Conservation (phyloP, 805 yeast species). For the Candida taoyuanica region DNA sequence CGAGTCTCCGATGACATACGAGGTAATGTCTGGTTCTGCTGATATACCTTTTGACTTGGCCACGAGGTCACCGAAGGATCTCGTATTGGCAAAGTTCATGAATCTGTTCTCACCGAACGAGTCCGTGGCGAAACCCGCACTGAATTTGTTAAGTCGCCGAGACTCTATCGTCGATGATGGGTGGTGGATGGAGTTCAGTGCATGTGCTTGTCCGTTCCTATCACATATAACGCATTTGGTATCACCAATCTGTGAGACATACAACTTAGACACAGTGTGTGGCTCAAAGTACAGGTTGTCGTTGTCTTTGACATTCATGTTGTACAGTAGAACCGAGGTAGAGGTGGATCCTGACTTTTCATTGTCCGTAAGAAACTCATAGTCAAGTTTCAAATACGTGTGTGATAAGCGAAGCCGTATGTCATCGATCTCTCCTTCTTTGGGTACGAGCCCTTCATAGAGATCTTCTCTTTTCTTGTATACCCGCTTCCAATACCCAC, state of each 20-base stretch:
- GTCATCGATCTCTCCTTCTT: slow-evolving; percentile 42
- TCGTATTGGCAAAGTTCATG: slow-evolving; percentile 78
- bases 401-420: slow-evolving; percentile 56
- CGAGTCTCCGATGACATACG: slow-evolving; percentile 63
- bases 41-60: slow-evolving; percentile 82
- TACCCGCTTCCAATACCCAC: slow-evolving; percentile 83
- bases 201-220: slow-evolving; percentile 69
- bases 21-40: slow-evolving; percentile 86
- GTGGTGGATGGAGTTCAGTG: slow-evolving; percentile 78
- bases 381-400: slow-evolving; percentile 63
- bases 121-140: slow-evolving; percentile 67
- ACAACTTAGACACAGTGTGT: slow-evolving; percentile 58
- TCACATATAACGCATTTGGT: slow-evolving; percentile 86
- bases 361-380: slow-evolving; percentile 40
- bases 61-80: slow-evolving; percentile 85
- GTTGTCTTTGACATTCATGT: slow-evolving; percentile 31
- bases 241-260: slow-evolving; percentile 91
- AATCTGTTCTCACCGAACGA: slow-evolving; percentile 91
- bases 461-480: slow-evolving; percentile 39
- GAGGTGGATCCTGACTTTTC: slow-evolving; percentile 60
- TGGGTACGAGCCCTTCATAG: slow-evolving; percentile 31
- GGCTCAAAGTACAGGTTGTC: slow-evolving; percentile 43
- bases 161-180: slow-evolving; percentile 81
- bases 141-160: slow-evolving; percentile 58
- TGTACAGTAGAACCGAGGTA: slow-evolving; percentile 58